Conservation (phyloP, 2,329 filamentous ascomycete species). For the Botrytis byssoidea region DNA sequence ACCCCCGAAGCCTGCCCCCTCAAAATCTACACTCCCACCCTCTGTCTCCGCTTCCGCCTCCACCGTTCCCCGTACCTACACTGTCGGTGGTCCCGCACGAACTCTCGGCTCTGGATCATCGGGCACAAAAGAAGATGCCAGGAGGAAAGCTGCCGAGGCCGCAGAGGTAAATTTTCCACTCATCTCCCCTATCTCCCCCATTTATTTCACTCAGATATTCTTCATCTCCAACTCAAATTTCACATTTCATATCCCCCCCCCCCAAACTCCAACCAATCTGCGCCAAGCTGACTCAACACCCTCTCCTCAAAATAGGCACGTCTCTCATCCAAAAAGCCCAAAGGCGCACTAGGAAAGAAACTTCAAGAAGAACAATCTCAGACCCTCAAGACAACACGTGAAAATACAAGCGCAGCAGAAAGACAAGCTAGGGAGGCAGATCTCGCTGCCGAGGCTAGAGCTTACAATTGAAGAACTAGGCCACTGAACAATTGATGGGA, state of each 20-base stretch:
- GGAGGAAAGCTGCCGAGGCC: conserved; percentile 72
- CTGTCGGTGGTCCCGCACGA: conserved; percentile 56
- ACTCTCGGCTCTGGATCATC: conserved; percentile 58
- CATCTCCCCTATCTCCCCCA: too few relatives aligned
- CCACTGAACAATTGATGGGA: neutral
- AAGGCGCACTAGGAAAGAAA: conserved; percentile 58
- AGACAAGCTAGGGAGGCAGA: conserved; percentile 62
- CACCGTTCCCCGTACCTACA: conserved; percentile 49
- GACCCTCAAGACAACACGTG: conserved; percentile 65
- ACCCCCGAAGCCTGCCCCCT: conserved; percentile 40
- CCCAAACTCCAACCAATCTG: neutral
- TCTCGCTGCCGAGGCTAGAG: conserved; percentile 53
- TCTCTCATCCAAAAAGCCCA: neutral
- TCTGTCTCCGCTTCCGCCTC: conserved; percentile 34
- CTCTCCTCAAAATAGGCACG: neutral
- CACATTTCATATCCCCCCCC: too few relatives aligned
- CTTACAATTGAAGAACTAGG: conserved; percentile 50
- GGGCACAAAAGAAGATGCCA: conserved; percentile 49
- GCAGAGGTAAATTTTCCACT: conserved; percentile 48
- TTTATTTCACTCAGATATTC: too few relatives aligned
- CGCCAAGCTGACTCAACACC: neutral
- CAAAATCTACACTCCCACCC: conserved; percentile 43
- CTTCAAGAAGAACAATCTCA: conserved; percentile 74
- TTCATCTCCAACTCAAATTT: too few relatives aligned
- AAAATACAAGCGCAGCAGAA: conserved; percentile 66